phyloP scores from a whole-genome alignment of 257 asterid species.

The Phtheirospermum japonicum region DNA sequence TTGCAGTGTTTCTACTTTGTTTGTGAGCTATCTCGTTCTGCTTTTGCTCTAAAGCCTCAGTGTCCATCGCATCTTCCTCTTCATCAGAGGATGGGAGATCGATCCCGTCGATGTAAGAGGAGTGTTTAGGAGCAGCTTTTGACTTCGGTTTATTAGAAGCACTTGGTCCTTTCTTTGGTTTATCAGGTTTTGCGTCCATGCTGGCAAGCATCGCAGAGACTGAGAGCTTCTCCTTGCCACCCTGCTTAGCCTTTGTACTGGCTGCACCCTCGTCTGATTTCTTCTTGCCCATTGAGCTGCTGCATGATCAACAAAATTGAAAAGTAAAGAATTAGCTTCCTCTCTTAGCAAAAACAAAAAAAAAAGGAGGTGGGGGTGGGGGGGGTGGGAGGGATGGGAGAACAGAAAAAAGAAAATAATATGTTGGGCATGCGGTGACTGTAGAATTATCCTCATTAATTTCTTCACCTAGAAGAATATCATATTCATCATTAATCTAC shows the following conservation, averaged over 20 bases:
- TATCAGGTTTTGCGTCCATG: conserved; percentile 64
- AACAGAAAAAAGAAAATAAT: too few relatives aligned
- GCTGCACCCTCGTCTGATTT: conserved; percentile 50
- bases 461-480: too few relatives aligned
- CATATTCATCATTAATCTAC: too few relatives aligned
- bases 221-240: conserved; percentile 53
- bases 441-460: too few relatives aligned
- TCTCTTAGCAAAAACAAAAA: not conserved
- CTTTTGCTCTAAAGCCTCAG: not conserved
- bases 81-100: conserved; percentile 6
- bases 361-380: too few relatives aligned
- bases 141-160: conserved; percentile 5
- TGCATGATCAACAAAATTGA: conserved; percentile 18
- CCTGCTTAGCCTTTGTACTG: conserved; percentile 47
- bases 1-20: not conserved
- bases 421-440: too few relatives aligned
- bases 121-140: not conserved
- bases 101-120: not conserved
- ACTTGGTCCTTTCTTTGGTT: conserved; percentile 48
- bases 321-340: not conserved
- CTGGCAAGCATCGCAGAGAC: conserved; percentile 64
- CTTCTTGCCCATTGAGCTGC: conserved; percentile 56
- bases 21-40: not conserved
- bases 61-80: conserved; percentile 5
- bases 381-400: too few relatives aligned